These are phyloP conservation scores for Glycine tomentella DNA, from an alignment of 306 rosid genomes.

Conservation along the genomic window DNA sequence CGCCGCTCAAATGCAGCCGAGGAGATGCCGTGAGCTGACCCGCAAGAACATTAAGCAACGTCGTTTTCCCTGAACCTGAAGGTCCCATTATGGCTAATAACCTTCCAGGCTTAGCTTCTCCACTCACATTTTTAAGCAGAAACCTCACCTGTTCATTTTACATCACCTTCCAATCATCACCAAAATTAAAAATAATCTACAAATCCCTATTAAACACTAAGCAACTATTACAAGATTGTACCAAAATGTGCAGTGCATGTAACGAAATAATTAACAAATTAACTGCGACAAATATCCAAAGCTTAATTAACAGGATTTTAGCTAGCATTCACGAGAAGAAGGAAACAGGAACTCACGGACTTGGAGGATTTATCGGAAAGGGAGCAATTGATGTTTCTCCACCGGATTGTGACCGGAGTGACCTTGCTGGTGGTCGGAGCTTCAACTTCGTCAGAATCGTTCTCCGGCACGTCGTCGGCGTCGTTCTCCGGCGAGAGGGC, in stretches of 20 bases:
- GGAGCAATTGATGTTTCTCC: constrained; percentile 81
- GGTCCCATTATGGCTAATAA: constrained; percentile 95
- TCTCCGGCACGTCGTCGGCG: constrained; percentile 47
- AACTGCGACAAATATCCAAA: constrained; percentile 2
- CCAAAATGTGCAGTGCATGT: constrained; percentile 18
- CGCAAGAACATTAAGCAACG: constrained; percentile 84
- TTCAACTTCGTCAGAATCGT: constrained; percentile 42
- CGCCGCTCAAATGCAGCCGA: constrained; percentile 70
- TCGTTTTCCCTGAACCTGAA: constrained; percentile 98
- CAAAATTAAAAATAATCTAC: neutral
- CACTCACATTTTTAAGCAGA: constrained; percentile 76
- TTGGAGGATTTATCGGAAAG: constrained; percentile 69
- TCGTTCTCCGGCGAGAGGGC: constrained; percentile 62
- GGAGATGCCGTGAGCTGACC: constrained; percentile 82
- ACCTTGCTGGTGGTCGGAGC: constrained; percentile 51
- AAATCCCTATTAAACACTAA: neutral
- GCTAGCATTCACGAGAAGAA: neutral
- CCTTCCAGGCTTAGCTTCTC: constrained; percentile 90
- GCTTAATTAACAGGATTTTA: constrained; percentile 19
- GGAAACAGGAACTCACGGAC: constrained; percentile 57
- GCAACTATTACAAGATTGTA: neutral
- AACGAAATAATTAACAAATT: neutral
- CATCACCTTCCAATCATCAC: constrained; percentile 31
- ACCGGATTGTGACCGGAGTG: constrained; percentile 75
- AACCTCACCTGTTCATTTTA: constrained; percentile 64